Conservation (phyloP, 2,329 filamentous ascomycete species). For the Arthrobotrys musiformis region DNA sequence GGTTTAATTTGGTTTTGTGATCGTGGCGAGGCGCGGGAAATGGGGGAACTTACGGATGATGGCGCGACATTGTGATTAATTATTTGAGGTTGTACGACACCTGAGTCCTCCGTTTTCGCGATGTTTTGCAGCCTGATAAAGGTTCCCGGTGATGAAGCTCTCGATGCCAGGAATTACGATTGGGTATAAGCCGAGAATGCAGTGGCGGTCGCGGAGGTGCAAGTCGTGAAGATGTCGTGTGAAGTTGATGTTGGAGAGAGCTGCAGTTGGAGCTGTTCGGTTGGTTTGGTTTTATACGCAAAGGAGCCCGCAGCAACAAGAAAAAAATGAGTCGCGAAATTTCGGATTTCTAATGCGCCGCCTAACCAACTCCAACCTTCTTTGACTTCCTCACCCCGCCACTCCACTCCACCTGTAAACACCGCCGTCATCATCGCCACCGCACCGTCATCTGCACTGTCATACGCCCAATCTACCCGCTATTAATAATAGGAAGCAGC, state of each 20-base stretch:
- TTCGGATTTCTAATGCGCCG: constrained; percentile 49
- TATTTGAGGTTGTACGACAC: too few species aligned
- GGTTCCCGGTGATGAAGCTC: too few species aligned
- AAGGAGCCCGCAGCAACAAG: background rate
- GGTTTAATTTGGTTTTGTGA: background rate
- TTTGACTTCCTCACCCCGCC: background rate
- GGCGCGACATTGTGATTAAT: constrained; percentile 79
- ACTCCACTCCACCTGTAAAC: too few species aligned
- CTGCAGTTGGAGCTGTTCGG: constrained; percentile 8
- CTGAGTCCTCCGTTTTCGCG: background rate
- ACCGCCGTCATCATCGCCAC: constrained; percentile 5
- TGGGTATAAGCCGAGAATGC: too few species aligned
- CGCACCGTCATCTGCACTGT: background rate
- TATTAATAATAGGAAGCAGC: too few species aligned
- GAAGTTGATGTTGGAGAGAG: background rate
- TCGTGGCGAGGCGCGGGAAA: background rate
- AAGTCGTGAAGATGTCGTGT: background rate
- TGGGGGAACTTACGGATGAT: constrained; percentile 79
- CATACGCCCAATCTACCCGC: too few species aligned
- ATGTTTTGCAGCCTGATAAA: too few species aligned
- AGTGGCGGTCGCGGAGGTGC: too few species aligned
- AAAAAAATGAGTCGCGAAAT: constrained; percentile 46
- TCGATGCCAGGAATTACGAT: too few species aligned
- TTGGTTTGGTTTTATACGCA: constrained; percentile 44
- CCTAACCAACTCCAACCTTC: background rate